Conservation (phyloP, 2,329 filamentous ascomycete genomes). For the Colletotrichum sp. region DNA sequence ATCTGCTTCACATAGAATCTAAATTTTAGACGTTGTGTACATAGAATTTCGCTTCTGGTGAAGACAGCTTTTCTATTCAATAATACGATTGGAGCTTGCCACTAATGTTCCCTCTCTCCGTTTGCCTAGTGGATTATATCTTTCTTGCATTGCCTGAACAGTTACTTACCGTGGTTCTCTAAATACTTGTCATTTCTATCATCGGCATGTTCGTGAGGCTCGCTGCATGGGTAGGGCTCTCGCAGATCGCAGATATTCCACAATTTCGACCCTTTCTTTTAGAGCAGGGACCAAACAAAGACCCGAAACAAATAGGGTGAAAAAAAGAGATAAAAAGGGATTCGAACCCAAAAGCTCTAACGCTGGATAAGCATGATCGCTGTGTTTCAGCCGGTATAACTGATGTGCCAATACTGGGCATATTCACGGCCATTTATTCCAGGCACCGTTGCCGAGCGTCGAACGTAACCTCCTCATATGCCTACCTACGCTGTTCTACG, state of each 20-base stretch:
- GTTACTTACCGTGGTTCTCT: background rate
- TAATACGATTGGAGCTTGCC: background rate
- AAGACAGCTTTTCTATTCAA: background rate
- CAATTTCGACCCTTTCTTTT: background rate
- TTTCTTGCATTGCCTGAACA: background rate
- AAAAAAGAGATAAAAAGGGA: background rate
- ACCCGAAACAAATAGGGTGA: background rate
- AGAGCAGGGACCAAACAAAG: background rate
- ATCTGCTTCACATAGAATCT: background rate
- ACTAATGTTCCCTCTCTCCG: background rate
- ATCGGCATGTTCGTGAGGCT: background rate
- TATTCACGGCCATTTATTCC: background rate
- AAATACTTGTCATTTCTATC: background rate
- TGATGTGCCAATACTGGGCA: background rate
- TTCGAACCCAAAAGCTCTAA: background rate
- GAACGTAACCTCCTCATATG: background rate
- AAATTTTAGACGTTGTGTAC: background rate
- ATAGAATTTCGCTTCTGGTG: background rate
- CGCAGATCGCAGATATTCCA: background rate
- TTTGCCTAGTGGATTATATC: background rate
- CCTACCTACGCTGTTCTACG: background rate
- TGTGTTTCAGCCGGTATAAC: background rate
- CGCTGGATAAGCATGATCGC: background rate
- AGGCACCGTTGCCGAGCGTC: background rate
- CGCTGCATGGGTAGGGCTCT: background rate